A percentile compares a stretch with the other conserved stretches of the same genome.
Conservation (phyloP, 139 green algal species). For the Chlorella sp. region DNA sequence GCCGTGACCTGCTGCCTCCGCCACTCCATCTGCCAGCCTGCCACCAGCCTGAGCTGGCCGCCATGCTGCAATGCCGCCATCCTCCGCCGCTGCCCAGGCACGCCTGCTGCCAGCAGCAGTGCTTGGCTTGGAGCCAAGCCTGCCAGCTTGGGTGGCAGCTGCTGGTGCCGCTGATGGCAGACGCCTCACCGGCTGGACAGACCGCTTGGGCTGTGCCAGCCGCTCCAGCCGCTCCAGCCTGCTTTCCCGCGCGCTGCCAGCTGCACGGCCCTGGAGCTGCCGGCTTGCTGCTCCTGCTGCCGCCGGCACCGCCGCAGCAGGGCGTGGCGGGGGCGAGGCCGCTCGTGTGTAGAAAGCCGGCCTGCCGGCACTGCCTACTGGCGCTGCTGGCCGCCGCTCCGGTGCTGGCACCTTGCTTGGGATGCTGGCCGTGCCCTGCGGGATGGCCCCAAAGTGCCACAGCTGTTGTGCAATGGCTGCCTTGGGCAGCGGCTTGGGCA, state of each 20-base stretch:
- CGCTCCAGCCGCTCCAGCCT: conserved; percentile 1
- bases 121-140: too few relatives aligned
- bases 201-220: conserved; percentile 13
- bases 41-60: background rate
- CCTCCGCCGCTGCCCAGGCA: background rate
- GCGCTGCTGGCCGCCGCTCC: background rate
- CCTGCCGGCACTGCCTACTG: background rate
- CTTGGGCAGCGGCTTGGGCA: background rate
- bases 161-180: background rate
- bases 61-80: background rate
- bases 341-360: conserved; percentile 10
- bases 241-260: background rate
- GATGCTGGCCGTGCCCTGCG: conserved; percentile 9
- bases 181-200: background rate
- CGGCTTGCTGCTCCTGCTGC: too few relatives aligned
- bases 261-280: too few relatives aligned
- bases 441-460: conserved; percentile 15
- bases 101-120: background rate
- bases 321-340: background rate
- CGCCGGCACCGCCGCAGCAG: background rate
- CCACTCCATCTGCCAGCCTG: background rate
- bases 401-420: background rate
- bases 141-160: background rate
- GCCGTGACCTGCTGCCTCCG: background rate
- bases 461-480: conserved; percentile 2